Evolutionary conservation across 257 asterid genomes (phyloP).

Genomic region (Echium plantagineum): DNA sequence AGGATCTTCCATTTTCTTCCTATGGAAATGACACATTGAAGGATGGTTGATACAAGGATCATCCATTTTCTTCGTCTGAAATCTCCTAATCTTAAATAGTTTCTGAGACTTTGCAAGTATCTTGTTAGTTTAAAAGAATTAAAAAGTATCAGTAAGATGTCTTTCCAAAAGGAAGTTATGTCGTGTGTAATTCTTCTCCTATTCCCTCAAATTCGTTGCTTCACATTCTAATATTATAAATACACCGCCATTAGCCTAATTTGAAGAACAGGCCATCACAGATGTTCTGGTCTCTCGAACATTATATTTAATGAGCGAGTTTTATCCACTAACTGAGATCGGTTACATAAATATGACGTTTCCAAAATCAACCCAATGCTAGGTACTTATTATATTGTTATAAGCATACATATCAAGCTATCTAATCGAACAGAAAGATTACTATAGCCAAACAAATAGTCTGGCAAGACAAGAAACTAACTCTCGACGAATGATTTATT

Average conservation of each 20-base stretch:
- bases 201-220: conserved; percentile 3
- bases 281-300: no score
- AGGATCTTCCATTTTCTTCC: no score
- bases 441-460: conserved; percentile 30
- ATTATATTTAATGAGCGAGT: no score
- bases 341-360: no score
- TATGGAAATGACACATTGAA: conserved; percentile 41
- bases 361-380: no score
- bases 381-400: no score
- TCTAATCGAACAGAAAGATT: conserved; percentile 9
- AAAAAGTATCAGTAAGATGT: conserved; percentile 7
- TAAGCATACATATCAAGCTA: no score
- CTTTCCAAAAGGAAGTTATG: conserved; percentile 17
- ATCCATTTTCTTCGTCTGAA: conserved; percentile 1
- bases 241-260: background rate
- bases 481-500: conserved; percentile 38
- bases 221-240: background rate
- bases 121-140: conserved; percentile 11
- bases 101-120: conserved; percentile 5
- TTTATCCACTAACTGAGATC: no score
- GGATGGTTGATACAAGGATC: conserved; percentile 26
- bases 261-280: no score
- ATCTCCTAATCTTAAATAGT: conserved; percentile 1
- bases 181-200: conserved; percentile 9
- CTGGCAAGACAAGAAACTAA: conserved; percentile 40